Percentiles rank a stretch among this genome's conserved stretches.
phyloP scores from a whole-genome alignment of 805 yeast species.

The Candida arabinofermentans region DNA sequence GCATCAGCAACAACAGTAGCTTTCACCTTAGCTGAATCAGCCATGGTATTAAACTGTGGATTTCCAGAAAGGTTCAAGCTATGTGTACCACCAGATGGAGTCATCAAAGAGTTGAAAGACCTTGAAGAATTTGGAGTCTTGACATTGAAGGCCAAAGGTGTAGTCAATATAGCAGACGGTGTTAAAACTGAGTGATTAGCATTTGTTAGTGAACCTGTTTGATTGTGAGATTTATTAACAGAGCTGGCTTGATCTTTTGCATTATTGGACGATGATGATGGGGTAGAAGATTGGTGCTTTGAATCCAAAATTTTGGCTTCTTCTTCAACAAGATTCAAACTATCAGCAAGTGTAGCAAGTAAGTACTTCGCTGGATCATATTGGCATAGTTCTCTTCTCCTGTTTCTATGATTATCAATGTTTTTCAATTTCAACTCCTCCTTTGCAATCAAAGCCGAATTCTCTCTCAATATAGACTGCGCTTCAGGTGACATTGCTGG shows the following conservation, averaged over 20 bases:
- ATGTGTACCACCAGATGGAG: constrained; percentile 13
- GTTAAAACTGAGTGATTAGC: constrained; percentile 24
- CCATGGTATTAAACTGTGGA: background rate
- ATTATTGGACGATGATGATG: constrained; percentile 1
- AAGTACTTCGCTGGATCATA: constrained; percentile 46
- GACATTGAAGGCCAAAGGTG: constrained; percentile 33
- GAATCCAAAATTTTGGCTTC: constrained; percentile 27
- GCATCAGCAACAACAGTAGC: constrained; percentile 43
- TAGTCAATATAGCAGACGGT: constrained; percentile 37
- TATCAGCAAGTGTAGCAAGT: constrained; percentile 47
- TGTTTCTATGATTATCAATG: constrained; percentile 39
- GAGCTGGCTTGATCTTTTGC: constrained; percentile 3
- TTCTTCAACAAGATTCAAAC: constrained; percentile 42
- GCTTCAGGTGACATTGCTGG: constrained; percentile 25
- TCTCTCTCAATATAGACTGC: constrained; percentile 29
- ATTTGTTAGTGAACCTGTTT: constrained; percentile 1
- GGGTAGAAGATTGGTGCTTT: constrained; percentile 5
- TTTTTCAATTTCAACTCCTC: constrained; percentile 25
- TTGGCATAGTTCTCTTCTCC: constrained; percentile 42
- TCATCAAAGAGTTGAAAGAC: constrained; percentile 13
- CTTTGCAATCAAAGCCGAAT: constrained; percentile 24
- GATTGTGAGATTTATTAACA: background rate
- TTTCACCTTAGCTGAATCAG: constrained; percentile 30
- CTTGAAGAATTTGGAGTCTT: constrained; percentile 42
- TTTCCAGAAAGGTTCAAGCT: constrained; percentile 11